Conservation (phyloP, 441 rosid species). For the Capsella rubella region DNA sequence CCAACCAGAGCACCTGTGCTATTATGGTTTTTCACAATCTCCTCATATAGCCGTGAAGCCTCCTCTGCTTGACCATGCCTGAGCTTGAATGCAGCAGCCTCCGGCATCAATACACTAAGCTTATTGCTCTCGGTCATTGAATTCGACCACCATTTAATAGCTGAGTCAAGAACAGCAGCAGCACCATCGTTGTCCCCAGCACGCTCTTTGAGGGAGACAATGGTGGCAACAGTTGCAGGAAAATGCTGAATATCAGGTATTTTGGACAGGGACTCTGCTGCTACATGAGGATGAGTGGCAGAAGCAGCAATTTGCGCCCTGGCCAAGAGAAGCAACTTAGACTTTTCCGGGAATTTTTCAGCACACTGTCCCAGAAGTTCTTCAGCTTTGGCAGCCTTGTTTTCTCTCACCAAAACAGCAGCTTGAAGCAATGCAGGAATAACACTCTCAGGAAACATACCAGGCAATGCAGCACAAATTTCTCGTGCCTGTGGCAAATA, state of each 20-base stretch:
- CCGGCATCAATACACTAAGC: constrained; percentile 74
- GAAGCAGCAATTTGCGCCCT: constrained; percentile 93
- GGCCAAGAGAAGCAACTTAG: constrained; percentile 72
- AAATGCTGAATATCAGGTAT: constrained; percentile 81
- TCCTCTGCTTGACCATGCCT: constrained; percentile 85
- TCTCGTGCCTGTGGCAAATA: constrained; percentile 76
- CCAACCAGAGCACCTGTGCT: constrained; percentile 83
- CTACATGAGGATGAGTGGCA: constrained; percentile 77
- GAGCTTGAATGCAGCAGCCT: constrained; percentile 94
- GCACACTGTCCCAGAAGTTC: constrained; percentile 74
- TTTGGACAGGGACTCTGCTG: constrained; percentile 81
- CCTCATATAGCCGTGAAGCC: constrained; percentile 80
- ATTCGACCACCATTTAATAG: constrained; percentile 87
- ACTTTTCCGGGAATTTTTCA: constrained; percentile 72
- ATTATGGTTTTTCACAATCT: constrained; percentile 73
- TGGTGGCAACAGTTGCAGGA: constrained; percentile 93
- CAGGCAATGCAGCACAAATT: constrained; percentile 65
- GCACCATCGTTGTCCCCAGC: constrained; percentile 90
- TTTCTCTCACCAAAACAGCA: constrained; percentile 82
- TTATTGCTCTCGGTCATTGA: constrained; percentile 84
- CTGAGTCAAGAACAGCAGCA: constrained; percentile 68
- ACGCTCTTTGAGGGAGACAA: constrained; percentile 87
- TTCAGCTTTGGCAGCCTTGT: constrained; percentile 85
- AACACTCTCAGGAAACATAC: constrained; percentile 66
- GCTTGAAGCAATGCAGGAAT: constrained; percentile 83